Evolutionary conservation across 805 yeast species (phyloP).

Genomic region (Clavispora carvajalis): DNA sequence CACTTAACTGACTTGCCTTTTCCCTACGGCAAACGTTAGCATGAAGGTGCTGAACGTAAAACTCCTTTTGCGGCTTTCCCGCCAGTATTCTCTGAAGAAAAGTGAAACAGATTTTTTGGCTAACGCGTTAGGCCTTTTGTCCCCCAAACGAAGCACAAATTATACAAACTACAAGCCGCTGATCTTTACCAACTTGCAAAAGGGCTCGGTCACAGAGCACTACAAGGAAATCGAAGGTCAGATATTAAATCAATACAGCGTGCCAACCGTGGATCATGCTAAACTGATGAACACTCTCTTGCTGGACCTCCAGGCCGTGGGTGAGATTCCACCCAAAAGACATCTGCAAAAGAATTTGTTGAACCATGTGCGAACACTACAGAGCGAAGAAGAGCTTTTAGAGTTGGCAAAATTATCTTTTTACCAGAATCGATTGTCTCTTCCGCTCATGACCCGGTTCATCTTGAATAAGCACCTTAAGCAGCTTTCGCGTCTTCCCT

Average conservation of each 20-base stretch:
- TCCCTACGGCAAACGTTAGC: background rate
- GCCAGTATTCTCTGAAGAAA: slow-evolving; percentile 4
- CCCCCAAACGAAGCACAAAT: slow-evolving; percentile 15
- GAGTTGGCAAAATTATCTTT: slow-evolving; percentile 21
- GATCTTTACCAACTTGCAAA: slow-evolving; percentile 25
- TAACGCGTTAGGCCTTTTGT: slow-evolving; percentile 32
- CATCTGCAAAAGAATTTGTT: slow-evolving; percentile 13
- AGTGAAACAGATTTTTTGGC: slow-evolving; percentile 19
- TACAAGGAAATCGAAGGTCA: slow-evolving; percentile 10
- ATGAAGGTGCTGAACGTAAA: background rate
- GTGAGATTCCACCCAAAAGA: slow-evolving; percentile 5
- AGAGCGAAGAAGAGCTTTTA: slow-evolving; percentile 16
- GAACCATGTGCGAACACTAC: slow-evolving; percentile 15
- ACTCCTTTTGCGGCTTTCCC: background rate
- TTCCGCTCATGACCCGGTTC: slow-evolving; percentile 22
- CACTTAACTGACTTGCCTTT: background rate
- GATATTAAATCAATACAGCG: background rate
- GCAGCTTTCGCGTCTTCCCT: slow-evolving; percentile 12
- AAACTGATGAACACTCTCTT: slow-evolving; percentile 19
- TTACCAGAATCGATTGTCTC: slow-evolving; percentile 22
- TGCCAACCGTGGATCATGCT: slow-evolving; percentile 7
- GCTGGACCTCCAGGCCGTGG: slow-evolving; percentile 20
- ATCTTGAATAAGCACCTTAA: slow-evolving; percentile 21
- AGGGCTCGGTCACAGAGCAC: slow-evolving; percentile 30
- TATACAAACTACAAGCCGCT: slow-evolving; percentile 26